Percentiles rank a stretch among this genome's conserved stretches.
These are phyloP conservation scores for Logfia minima DNA, from an alignment of 129 eudicot genomes.

Conservation along the genomic window DNA sequence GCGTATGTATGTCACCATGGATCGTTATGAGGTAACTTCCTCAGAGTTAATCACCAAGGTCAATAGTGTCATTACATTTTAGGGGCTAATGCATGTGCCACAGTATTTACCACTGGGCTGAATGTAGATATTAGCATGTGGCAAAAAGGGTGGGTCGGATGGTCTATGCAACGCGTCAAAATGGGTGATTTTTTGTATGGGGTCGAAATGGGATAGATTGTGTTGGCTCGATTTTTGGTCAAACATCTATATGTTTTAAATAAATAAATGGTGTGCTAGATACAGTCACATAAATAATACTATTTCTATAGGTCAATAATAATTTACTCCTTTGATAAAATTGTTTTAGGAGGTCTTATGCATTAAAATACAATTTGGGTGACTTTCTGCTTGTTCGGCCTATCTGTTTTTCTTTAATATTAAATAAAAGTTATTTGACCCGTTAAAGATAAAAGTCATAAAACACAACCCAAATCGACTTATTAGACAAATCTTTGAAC, in stretches of 20 bases:
- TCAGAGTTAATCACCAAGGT: neutral
- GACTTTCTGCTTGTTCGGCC: neutral
- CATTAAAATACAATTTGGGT: neutral
- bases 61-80: neutral
- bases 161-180: neutral
- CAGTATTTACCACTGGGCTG: neutral
- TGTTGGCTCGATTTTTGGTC: neutral
- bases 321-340: neutral
- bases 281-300: too few species aligned
- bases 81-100: neutral
- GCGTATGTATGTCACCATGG: constrained; percentile 96
- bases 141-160: neutral
- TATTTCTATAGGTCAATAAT: too few species aligned
- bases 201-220: neutral
- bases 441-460: neutral
- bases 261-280: too few species aligned
- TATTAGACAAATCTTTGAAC: neutral
- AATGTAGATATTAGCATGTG: neutral
- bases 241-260: too few species aligned
- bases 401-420: neutral
- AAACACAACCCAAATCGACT: neutral
- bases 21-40: constrained; percentile 81
- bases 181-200: neutral
- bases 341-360: neutral
- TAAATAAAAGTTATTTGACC: neutral